Evolutionary conservation across 2,329 filamentous ascomycete genomes (phyloP), one percentile per base, ranked within the genome.

Genomic region (Pseudogymnoascus sp.): DNA sequence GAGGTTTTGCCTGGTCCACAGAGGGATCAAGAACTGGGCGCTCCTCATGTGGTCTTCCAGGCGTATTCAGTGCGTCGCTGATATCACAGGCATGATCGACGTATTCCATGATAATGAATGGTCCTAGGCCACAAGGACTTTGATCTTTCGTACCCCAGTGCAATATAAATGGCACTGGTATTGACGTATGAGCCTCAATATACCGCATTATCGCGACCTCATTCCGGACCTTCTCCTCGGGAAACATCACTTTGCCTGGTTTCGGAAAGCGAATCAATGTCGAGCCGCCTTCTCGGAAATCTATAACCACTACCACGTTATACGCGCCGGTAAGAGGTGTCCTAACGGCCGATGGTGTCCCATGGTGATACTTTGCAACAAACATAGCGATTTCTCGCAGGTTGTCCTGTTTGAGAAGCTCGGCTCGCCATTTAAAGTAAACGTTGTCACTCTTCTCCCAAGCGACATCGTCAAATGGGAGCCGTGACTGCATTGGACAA

Each of bases 71-170:
- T 35, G 54, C 64, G 50, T 68, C 39, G 10, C 39, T 13, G 24
- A 71, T 62, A 60, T 64, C 63, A 36, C 62, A 65, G n/a, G 63
- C 63, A 60, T 69, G 66, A 8, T 65, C 65, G 35, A 71, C 64
- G 15, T 69, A 74, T 15, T 70, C 67, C 71, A 74, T 73, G 37
- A 74, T 69, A n/a, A 75, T 75, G 50, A 71, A 76, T 1, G 73
- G 71, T 4, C 70, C 67, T 0, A 74, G 61, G 1, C 64, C 66
- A 15, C 24, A 24, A 15, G 62, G 66, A 33, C 63, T 64, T 5
- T 66, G 61, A 35, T 62, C 41, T 1, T 58, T 15, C 58, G 54
- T 57, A 17, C 69, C 68, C 39, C 63, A 67, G 24, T 63, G 64
- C 31, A 68, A 39, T 33, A 71, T 63, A 3, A 58, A 59, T 2